phyloP scores from a whole-genome alignment of 306 rosid genomes.

The Fagus crenata region DNA sequence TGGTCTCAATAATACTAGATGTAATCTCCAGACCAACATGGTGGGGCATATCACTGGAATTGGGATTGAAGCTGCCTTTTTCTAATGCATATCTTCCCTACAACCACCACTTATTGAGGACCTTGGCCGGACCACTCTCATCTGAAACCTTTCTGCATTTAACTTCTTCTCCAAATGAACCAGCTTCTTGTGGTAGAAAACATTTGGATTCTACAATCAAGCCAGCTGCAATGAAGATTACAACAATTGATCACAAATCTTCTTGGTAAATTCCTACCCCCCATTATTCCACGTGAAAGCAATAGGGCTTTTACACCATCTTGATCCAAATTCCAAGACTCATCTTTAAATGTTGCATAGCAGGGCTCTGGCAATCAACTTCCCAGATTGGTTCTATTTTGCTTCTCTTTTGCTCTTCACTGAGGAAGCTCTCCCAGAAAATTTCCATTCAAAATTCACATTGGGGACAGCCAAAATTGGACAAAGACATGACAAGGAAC shows the following conservation, averaged over 20 bases:
- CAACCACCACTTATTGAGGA: slow-evolving; percentile 31
- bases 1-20: slow-evolving; percentile 31
- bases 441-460: slow-evolving; percentile 14
- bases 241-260: slow-evolving; percentile 36
- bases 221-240: slow-evolving; percentile 19
- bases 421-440: slow-evolving; percentile 8
- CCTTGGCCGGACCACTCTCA: slow-evolving; percentile 39
- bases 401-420: slow-evolving; percentile 44
- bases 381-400: slow-evolving; percentile 42
- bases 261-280: slow-evolving; percentile 38
- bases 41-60: slow-evolving; percentile 36
- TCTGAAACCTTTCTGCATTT: slow-evolving; percentile 21
- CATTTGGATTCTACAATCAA: slow-evolving; percentile 3
- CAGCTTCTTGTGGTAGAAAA: slow-evolving; percentile 3
- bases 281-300: slow-evolving; percentile 15
- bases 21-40: slow-evolving; percentile 33
- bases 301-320: slow-evolving; percentile 19
- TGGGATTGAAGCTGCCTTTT: slow-evolving; percentile 40
- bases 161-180: slow-evolving; percentile 2
- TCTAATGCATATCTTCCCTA: slow-evolving; percentile 42
- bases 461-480: slow-evolving; percentile 15
- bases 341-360: slow-evolving; percentile 18
- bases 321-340: slow-evolving; percentile 8
- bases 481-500: slow-evolving; percentile 14
- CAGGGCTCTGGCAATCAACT: slow-evolving; percentile 49